Evolutionary conservation across 306 rosid genomes (phyloP), one percentile per base, ranked within the genome.

Genomic region (Begonia loranthoides): DNA sequence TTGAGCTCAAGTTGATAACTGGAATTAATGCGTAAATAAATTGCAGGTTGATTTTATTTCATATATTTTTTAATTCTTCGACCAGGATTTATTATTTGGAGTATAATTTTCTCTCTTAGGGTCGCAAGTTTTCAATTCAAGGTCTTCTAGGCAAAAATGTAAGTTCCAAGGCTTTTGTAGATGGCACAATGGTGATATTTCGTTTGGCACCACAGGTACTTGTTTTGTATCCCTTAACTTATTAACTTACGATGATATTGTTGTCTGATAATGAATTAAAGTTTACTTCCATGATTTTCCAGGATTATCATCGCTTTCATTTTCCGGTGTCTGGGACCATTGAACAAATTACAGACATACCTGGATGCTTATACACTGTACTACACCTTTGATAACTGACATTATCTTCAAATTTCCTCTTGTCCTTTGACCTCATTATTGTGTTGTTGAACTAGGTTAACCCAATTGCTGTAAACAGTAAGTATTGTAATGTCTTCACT

Each of bases 301-400:
- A 89, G 97, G 97, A 89, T 57, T 89, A 89, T 76, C 97, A 89
- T 66, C 94, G 97, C 33, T 89, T 84, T 63, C 97, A 89, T 67
- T 41, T 65, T 28, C 97, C 95, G 17, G 95, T 89, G 50, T 79
- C 94, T 60, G 97, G 97, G 70, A 64, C 49, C 17, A 52, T 89
- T 60, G 90, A 82, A 73, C 69, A 82, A 66, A 77, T 70, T 60
- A 69, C 82, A 41, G 48, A 82, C 52, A 76, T 89, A 67, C 85
- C 97, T 13, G 97, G 97, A 66, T 77, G 94, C 79, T 69, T 89
- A 62, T 85, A 75, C 65, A 89, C 97, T 14, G 97, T 89, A 40
- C 28, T 51, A 9, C 1, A 45, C 21, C 19, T 15, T 51, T 41
- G 45, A 9, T 41, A 9, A 41, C 12, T 41, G 2, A 9, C 13